Evolutionary conservation across 1,139 yeast species (phyloP), one percentile per base, ranked within the genome.

Genomic region (Sugiyamaella japonica): DNA sequence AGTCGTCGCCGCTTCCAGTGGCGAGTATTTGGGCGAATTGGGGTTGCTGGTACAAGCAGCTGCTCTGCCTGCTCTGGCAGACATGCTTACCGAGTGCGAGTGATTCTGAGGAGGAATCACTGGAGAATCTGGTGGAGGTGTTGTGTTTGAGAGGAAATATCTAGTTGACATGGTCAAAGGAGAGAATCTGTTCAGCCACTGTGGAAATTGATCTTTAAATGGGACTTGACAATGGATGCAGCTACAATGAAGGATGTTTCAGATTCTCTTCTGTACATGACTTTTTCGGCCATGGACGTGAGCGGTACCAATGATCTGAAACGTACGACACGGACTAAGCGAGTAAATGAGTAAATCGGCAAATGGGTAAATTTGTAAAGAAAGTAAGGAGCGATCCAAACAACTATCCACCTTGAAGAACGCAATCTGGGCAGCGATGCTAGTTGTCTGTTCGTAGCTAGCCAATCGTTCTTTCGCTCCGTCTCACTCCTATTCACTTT

Each of bases 61-160:
- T 2, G 49, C 32, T 2, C n/a, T n/a, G n/a, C n/a, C n/a, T n/a
- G n/a, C n/a, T n/a, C n/a, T n/a, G n/a, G n/a, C n/a, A n/a, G n/a
- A n/a, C n/a, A n/a, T n/a, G n/a, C n/a, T n/a, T n/a, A n/a, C n/a
- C n/a, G n/a, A n/a, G n/a, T n/a, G n/a, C n/a, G 49, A 36, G 23
- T 17, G 49, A 23, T 28, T 25, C 20, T 32, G 49, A 46, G 49
- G 49, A 13, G 34, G 42, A 23, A 46, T 36, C 12, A 36, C 41
- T 45, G 54, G 53, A 36, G 49, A 48, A 32, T 42, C 15, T 46
- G 45, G 52, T n/a, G 56, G 60, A 7, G 63, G 63, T 29, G 56
- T 59, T 7, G 52, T 47, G 52, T 54, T 60, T 1, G 62, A 56
- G 37, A 60, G 53, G 54, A 59, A 57, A 36, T 57, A 60, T 25